Evolutionary conservation across 2,329 filamentous ascomycete genomes (phyloP), one percentile per base, ranked within the genome.

Genomic region (Alternaria gaisen): DNA sequence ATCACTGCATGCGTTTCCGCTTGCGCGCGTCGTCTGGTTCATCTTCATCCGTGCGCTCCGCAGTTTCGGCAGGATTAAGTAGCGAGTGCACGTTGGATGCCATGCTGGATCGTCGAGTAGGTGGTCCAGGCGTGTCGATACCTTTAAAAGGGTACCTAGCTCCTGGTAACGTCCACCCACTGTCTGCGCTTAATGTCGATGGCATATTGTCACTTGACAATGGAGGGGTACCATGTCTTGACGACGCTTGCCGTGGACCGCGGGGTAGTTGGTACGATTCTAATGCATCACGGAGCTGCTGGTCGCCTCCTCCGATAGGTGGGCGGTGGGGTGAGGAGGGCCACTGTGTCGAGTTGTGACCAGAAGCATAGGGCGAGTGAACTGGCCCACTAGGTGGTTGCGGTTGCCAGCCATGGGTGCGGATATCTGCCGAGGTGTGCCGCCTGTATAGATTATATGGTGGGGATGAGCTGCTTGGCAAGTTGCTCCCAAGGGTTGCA

Each of bases 361-460:
- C 88, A 4, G 90, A 89, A 8, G 86, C 84, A 73, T 88, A 91
- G 11, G 90, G 91, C 5, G 90, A 91, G 26, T 87, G 84, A 42
- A 83, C 81, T 50, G 81, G 77, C 36, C 76, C 75, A 80, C 77
- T 56, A 74, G 80, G 77, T 47, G 72, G 82, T 65, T 77, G 83
- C 8, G 84, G 92, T 75, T 93, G 91, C 70, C 83, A 94, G 61
- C 82, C 81, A 63, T 83, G 81, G 5, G 82, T 90, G 54, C 95
- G 90, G 69, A 99, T 98, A 76, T 99, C 95, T 60, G 95, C 95
- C 40, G 94, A 94, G 2, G 95, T 99, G 80, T 99, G 95, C 63
- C 94, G 88, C 65, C 94, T 89, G 44, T 89, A 87, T 47, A 97
- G 84, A 71, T 88, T 93, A 58, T 88, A 86, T 1, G 86, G 85